Conservation (phyloP, 257 asterid species). For the Vinca minor region DNA sequence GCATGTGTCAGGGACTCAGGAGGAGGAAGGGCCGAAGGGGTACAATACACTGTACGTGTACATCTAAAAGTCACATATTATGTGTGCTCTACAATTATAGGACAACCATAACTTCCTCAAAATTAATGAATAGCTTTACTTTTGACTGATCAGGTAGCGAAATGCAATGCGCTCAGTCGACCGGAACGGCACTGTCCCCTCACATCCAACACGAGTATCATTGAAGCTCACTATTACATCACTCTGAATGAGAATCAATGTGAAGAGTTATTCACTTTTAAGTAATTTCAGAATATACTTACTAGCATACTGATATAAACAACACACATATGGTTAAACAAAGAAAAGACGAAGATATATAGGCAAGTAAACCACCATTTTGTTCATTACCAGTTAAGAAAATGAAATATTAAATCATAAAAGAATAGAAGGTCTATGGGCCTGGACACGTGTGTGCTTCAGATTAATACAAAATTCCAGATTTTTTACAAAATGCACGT, state of each 20-base stretch:
- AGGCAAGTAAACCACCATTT: neutral
- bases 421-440: neutral
- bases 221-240: constrained; percentile 91
- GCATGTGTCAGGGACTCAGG: too few relatives aligned
- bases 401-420: neutral
- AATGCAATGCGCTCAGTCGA: constrained; percentile 91
- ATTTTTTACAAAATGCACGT: too few relatives aligned
- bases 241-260: constrained; percentile 46
- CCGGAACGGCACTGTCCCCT: constrained; percentile 94
- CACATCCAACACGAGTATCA: constrained; percentile 75
- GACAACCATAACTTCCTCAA: neutral
- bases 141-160: constrained; percentile 83
- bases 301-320: neutral
- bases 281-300: neutral
- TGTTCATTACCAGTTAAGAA: neutral
- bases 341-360: neutral
- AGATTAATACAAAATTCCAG: neutral
- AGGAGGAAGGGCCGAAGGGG: neutral
- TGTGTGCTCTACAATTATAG: neutral
- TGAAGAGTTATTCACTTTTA: neutral
- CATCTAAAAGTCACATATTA: neutral
- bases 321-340: neutral
- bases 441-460: neutral
- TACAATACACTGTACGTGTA: neutral
- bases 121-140: constrained; percentile 13